These are phyloP conservation scores for Solanum pinnatisectum DNA, from an alignment of 257 asterid genomes.

Conservation along the genomic window DNA sequence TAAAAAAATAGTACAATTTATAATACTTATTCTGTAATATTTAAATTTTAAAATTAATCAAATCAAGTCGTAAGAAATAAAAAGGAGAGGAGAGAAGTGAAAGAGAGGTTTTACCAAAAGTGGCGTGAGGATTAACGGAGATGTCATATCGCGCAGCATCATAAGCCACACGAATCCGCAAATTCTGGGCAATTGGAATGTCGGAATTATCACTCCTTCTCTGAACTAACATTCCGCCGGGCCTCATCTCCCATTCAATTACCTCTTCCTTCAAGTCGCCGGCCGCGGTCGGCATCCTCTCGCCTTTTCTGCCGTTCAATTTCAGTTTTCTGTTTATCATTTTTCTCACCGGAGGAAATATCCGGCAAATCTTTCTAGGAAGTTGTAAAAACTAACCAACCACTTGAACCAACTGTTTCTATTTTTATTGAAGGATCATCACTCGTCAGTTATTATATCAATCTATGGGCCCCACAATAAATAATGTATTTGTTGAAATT, in stretches of 20 bases:
- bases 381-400: not conserved
- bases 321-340: constrained; percentile 34
- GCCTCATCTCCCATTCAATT: constrained; percentile 61
- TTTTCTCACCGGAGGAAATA: not conserved
- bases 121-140: constrained; percentile 36
- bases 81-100: not conserved
- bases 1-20: too few species aligned
- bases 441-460: not conserved
- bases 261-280: constrained; percentile 18
- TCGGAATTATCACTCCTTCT: constrained; percentile 25
- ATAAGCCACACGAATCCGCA: constrained; percentile 37
- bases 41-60: too few species aligned
- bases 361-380: not conserved
- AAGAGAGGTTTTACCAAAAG: constrained; percentile 33
- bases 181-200: constrained; percentile 8
- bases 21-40: too few species aligned
- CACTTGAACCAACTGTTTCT: not conserved
- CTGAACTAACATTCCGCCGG: constrained; percentile 77
- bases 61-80: too few species aligned
- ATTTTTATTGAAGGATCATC: not conserved
- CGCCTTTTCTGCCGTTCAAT: constrained; percentile 15
- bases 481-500: too few species aligned
- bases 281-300: not conserved
- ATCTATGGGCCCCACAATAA: not conserved
- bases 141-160: constrained; percentile 39